Evolutionary conservation across 345 rosid species (phyloP), one percentile per base, ranked within the genome.

Genomic region (Linum trigynum): DNA sequence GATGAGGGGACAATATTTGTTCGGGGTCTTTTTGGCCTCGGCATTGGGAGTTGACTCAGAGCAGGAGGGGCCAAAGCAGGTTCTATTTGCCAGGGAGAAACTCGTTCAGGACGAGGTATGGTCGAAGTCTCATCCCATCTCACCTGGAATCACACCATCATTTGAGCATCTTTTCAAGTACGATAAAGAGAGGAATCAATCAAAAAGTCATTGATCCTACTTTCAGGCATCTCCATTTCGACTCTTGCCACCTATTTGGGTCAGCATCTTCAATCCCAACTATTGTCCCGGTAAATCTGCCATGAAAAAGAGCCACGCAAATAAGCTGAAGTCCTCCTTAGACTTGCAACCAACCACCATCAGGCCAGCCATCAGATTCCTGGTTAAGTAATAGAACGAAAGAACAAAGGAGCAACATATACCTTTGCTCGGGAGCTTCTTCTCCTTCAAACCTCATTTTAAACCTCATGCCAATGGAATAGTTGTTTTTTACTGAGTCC

Each of bases 391-490:
- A 48, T 5, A 7, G 32, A 15, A 37, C 38, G 39, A 11, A 48
- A 48, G 53, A 48, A 10, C 53, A 9, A 48, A 32, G 39, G 38
- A 38, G n/a, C 39, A 55, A 42, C 16, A 36, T 43, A 38, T 77
- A 85, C 96, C 92, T 86, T 76, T 85, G 95, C 61, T 90, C 97
- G 0, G 91, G 96, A 69, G 96, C 85, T 72, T 90, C 97, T 71
- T 90, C 97, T 0, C 92, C 97, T 80, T 88, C 97, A 65, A 90
- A 90, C 67, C 83, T 83, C 97, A 90, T 90, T 79, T 88, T 88
- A 67, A 88, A 90, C 69, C 97, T 78, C 97, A 88, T 83, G n/a
- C 96, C 96, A 61, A 85, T 81, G 0, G 86, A 67, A 72, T 84
- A 87, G 65, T 79, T 87, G 65, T 70, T 81, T 78, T 87, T 87